Percentiles rank a stretch among this genome's conserved stretches.
These are phyloP conservation scores for Ophiosphaerella narmari DNA, from an alignment of 2,329 filamentous ascomycete genomes.

Conservation along the genomic window DNA sequence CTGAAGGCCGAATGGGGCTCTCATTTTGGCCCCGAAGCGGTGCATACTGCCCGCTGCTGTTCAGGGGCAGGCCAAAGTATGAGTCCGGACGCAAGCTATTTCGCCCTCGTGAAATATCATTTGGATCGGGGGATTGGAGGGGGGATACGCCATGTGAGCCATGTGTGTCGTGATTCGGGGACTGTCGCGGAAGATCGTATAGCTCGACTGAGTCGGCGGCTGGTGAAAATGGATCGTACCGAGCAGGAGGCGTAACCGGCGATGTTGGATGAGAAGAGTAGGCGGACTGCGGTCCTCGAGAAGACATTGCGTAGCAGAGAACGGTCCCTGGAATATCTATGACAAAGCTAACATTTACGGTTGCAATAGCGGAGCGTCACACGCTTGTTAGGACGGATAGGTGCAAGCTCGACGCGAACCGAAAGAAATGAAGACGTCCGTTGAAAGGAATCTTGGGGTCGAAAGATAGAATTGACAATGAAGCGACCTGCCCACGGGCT, in stretches of 20 bases:
- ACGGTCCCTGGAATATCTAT: not conserved
- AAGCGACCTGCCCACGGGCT: not conserved
- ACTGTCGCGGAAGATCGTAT: conserved; percentile 18
- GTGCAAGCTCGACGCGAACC: too few relatives aligned
- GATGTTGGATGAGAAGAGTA: conserved; percentile 32
- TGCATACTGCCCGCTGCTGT: conserved; percentile 21
- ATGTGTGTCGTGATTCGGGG: conserved; percentile 13
- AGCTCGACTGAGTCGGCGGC: conserved; percentile 38
- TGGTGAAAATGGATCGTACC: conserved; percentile 34
- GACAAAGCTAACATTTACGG: not conserved
- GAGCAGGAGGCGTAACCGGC: conserved; percentile 24
- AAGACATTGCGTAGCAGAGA: conserved; percentile 25
- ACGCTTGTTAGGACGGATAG: too few relatives aligned
- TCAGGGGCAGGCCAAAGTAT: conserved; percentile 18
- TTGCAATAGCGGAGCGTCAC: not conserved
- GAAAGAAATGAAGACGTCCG: not conserved
- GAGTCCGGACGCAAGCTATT: conserved; percentile 19
- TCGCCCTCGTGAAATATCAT: conserved; percentile 11
- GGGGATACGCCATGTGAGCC: conserved; percentile 14
- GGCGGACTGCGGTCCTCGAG: conserved; percentile 18
- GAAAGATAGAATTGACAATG: not conserved
- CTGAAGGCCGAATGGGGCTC: conserved; percentile 13
- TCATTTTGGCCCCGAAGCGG: conserved; percentile 18
- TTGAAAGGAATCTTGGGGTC: not conserved
- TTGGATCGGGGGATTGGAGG: conserved; percentile 5